Base-by-base conservation (phyloP, 345 rosid species). In the Heritiera littoralis region DNA sequence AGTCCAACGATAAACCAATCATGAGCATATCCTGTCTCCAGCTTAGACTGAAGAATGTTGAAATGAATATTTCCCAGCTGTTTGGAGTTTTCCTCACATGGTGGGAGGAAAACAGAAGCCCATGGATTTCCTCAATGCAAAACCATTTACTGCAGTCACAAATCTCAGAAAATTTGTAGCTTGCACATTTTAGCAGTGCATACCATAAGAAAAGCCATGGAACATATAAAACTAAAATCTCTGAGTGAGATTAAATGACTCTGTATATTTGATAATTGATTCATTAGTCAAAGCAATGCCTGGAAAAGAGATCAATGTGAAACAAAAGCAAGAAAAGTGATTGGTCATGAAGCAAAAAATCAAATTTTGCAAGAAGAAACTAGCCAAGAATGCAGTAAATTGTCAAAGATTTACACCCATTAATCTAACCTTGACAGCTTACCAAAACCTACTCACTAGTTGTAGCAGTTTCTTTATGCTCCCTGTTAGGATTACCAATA, bases 401-500 rank as follows among this genome's bases (percentile, higher is more conserved):
- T 13, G 18, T 35, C 41, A 63, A 65, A 7, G 43, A 4, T 65
- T 38, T 65, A 35, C 46, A 35, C 46, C 15, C 6, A 60, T 28
- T 4, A 11, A 14, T 35, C 46, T 7, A 38, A 65, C 45, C 45
- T 32, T 72, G 45, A 30, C 64, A 51, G 52, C 12, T 20, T 52
- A 54, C 54, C 32, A 41, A 40, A 75, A 59, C 49, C 67, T 13
- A 75, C 43, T 45, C 67, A 60, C 5, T 30, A 15, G 41, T 41
- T 75, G 40, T 61, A 45, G 15, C 70, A 4, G 58, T 30, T 75
- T 23, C 41, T 30, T 74, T 74, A 12, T 74, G 77, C 7, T 58
- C 77, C 77, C 77, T 38, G 12, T 40, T 72, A n/a, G 77, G 66
- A 52, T 58, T 74, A n/a, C 77, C 66, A 58, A 41, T 6, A 28